phyloP scores from a whole-genome alignment of 164 flowering plant species.

The Vitis riparia region DNA sequence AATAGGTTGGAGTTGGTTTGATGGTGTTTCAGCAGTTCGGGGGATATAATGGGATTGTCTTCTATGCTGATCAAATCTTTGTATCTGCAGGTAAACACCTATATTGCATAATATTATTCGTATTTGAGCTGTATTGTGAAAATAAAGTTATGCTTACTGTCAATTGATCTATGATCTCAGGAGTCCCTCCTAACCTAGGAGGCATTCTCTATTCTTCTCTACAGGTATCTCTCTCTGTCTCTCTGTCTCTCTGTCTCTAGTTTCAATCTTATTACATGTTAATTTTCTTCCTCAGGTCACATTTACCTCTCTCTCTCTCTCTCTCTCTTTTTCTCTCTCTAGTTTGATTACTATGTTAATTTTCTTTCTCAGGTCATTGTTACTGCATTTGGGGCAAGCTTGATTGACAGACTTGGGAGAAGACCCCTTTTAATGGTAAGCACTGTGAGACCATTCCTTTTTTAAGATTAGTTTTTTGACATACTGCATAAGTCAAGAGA shows the following conservation, averaged over 20 bases:
- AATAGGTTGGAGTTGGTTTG: constrained; percentile 11
- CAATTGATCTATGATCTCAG: too few relatives aligned
- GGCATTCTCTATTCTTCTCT: too few relatives aligned
- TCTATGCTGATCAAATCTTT: constrained; percentile 5
- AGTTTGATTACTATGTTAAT: too few relatives aligned
- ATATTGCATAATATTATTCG: too few relatives aligned
- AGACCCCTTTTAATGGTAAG: constrained; percentile 11
- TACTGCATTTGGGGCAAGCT: constrained; percentile 6
- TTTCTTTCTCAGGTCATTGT: constrained; percentile 1
- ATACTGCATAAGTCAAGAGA: neutral
- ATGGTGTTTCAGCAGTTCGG: neutral
- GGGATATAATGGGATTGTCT: constrained; percentile 1
- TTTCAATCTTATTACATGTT: neutral
- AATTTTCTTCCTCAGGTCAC: too few relatives aligned
- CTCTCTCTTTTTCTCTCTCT: too few relatives aligned
- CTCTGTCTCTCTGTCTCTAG: too few relatives aligned
- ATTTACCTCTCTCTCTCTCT: too few relatives aligned
- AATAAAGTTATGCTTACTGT: too few relatives aligned
- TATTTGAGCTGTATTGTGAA: too few relatives aligned
- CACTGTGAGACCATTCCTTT: neutral
- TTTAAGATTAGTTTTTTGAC: neutral
- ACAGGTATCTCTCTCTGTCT: too few relatives aligned
- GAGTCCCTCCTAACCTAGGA: too few relatives aligned
- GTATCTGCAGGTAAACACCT: neutral
- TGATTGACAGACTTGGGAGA: constrained; percentile 13